Conservation (phyloP, 345 rosid species). For the Lepidium aucheri region DNA sequence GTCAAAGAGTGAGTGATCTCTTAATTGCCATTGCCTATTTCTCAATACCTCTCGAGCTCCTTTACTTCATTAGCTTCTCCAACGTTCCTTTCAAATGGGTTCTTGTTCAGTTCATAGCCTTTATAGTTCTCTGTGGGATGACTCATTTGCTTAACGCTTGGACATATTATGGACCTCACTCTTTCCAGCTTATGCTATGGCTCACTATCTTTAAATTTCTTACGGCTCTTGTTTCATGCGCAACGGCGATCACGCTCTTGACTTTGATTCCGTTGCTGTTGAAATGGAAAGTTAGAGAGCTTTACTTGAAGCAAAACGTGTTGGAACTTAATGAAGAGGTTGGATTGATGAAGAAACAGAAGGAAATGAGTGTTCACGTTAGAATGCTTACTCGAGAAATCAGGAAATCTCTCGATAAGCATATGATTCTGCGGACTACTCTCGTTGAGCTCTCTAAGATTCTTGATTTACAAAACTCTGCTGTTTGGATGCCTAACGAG, state of each 20-base stretch:
- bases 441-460: slow-evolving; percentile 89
- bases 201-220: slow-evolving; percentile 73
- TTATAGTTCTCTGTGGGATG: slow-evolving; percentile 93
- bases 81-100: slow-evolving; percentile 98
- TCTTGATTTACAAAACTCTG: slow-evolving; percentile 75
- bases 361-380: slow-evolving; percentile 83
- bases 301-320: slow-evolving; percentile 80
- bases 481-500: slow-evolving; percentile 96
- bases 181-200: slow-evolving; percentile 70
- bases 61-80: slow-evolving; percentile 86
- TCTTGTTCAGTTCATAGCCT: slow-evolving; percentile 69
- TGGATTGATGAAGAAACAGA: slow-evolving; percentile 80
- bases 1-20: slow-evolving; percentile 89
- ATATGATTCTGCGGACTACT: slow-evolving; percentile 70
- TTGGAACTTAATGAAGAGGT: slow-evolving; percentile 85
- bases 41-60: slow-evolving; percentile 88
- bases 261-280: slow-evolving; percentile 82
- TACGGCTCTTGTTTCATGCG: slow-evolving; percentile 87
- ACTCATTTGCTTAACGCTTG: slow-evolving; percentile 80
- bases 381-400: slow-evolving; percentile 82
- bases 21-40: slow-evolving; percentile 85
- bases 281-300: slow-evolving; percentile 87
- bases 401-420: slow-evolving; percentile 84
- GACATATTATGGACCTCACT: slow-evolving; percentile 87
- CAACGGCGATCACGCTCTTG: slow-evolving; percentile 80